Evolutionary conservation across 2,329 filamentous ascomycete genomes (phyloP), one percentile per base, ranked within the genome.

Genomic region (Cladophialophora immunda): DNA sequence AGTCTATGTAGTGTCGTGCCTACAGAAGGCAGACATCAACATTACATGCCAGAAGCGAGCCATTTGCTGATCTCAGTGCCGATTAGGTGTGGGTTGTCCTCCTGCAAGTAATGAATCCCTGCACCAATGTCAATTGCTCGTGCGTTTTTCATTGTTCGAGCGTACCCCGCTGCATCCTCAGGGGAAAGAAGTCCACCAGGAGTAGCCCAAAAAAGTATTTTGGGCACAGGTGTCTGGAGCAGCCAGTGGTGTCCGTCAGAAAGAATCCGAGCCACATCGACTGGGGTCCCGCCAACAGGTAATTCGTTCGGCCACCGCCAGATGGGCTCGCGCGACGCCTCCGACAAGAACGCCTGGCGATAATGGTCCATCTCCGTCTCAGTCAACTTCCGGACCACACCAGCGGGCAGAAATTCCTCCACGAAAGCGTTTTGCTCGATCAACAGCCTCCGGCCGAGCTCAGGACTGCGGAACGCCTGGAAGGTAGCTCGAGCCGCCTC

Each of bases 141-240:
- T 7, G 25, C 27, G 19, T 55, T 55, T 27, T 60, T 60, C 57
- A 60, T 6, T 25, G n/a, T 25, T 13, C n/a, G 6, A 9, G 19
- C 19, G n/a, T 25, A 47, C 19, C 27, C 17, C 57, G 45, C 13
- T 25, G 34, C 36, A 34, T 47, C 30, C 32, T 47, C 34, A 8
- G 22, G 11, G 30, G 53, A 56, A 9, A 60, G 45, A 25, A 60
- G 15, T 27, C n/a, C 36, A 7, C 57, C 57, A 15, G 57, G 57
- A 60, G 32, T 60, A 15, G 34, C 57, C 34, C 19, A 47, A 25
- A 60, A 60, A 11, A 60, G 13, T 19, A 60, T n/a, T 8, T 60
- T 60, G n/a, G 57, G 57, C 36, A 60, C 36, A 27, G 27, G 17
- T 17, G 22, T 47, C 36, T 50, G 9, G 6, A 45, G 22, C 34